Conservation (phyloP, 148 eudicot genomes). For the Suaeda aralocaspica region DNA sequence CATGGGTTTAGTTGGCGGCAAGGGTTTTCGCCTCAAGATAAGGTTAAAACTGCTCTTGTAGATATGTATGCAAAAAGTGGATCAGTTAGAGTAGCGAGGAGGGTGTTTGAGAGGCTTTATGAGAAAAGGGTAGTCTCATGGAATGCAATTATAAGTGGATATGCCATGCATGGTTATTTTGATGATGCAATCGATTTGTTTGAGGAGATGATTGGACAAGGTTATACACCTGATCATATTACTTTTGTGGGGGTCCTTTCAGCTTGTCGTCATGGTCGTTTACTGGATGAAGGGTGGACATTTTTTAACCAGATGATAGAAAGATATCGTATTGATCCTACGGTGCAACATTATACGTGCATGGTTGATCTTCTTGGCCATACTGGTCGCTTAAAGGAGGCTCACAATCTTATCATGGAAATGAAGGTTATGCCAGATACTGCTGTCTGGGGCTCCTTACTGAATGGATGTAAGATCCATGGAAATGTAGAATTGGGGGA, state of each 20-base stretch:
- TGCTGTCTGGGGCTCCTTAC: constrained; percentile 58
- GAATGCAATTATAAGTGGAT: constrained; percentile 71
- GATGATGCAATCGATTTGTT: constrained; percentile 48
- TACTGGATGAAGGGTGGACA: constrained; percentile 53
- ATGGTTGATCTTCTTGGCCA: constrained; percentile 65
- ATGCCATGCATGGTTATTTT: constrained; percentile 62
- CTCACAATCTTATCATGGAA: constrained; percentile 39
- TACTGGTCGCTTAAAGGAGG: constrained; percentile 44
- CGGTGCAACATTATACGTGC: constrained; percentile 58
- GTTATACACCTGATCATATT: constrained; percentile 57
- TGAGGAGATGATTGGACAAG: constrained; percentile 42
- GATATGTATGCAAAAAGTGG: constrained; percentile 70
- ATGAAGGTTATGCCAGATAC: constrained; percentile 51
- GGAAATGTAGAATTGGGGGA: constrained; percentile 53
- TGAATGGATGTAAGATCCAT: constrained; percentile 54
- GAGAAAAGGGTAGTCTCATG: constrained; percentile 58
- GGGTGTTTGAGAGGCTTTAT: constrained; percentile 39
- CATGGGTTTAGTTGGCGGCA: constrained; percentile 61
- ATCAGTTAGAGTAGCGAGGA: constrained; percentile 40
- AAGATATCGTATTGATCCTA: constrained; percentile 42
- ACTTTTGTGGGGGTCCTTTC: constrained; percentile 78
- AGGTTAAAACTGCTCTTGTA: constrained; percentile 55
- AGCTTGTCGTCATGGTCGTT: constrained; percentile 79
- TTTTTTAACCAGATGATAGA: constrained; percentile 49
- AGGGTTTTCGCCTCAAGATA: constrained; percentile 51